These are phyloP conservation scores for Yamadazyma ubonensis DNA, from an alignment of 805 yeast species.

Conservation along the genomic window DNA sequence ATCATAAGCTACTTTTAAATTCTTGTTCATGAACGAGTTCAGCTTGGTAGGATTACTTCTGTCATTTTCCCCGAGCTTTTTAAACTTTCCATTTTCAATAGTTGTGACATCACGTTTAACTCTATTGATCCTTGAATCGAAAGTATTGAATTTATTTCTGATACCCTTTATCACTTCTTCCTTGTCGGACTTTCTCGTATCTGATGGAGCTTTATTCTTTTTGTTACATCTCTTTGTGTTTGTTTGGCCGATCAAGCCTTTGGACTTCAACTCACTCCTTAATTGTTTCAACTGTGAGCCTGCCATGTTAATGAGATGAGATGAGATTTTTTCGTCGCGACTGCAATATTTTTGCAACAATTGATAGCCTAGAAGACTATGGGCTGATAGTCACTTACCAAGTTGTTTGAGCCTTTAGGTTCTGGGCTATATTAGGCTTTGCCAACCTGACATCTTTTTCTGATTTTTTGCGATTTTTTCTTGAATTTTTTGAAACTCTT, in stretches of 20 bases:
- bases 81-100: constrained; percentile 43
- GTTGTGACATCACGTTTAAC: constrained; percentile 55
- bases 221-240: constrained; percentile 58
- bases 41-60: constrained; percentile 33
- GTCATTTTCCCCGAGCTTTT: constrained; percentile 40
- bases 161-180: constrained; percentile 55
- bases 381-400: too few relatives aligned
- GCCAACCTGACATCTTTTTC: background rate
- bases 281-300: constrained; percentile 86
- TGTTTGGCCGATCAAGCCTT: constrained; percentile 86
- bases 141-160: constrained; percentile 85
- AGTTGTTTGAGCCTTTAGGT: too few relatives aligned
- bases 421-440: too few relatives aligned
- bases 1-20: constrained; percentile 60
- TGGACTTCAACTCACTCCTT: constrained; percentile 70
- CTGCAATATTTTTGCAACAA: background rate
- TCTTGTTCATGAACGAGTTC: constrained; percentile 37
- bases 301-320: constrained; percentile 49
- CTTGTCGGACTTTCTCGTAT: constrained; percentile 68
- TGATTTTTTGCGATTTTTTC: background rate
- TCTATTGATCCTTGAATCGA: constrained; percentile 72
- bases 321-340: constrained; percentile 13
- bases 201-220: constrained; percentile 52
- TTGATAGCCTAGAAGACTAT: too few relatives aligned
- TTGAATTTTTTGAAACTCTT: too few relatives aligned